phyloP scores from a whole-genome alignment of 257 asterid genomes.

The Lithospermum erythrorhizon region DNA sequence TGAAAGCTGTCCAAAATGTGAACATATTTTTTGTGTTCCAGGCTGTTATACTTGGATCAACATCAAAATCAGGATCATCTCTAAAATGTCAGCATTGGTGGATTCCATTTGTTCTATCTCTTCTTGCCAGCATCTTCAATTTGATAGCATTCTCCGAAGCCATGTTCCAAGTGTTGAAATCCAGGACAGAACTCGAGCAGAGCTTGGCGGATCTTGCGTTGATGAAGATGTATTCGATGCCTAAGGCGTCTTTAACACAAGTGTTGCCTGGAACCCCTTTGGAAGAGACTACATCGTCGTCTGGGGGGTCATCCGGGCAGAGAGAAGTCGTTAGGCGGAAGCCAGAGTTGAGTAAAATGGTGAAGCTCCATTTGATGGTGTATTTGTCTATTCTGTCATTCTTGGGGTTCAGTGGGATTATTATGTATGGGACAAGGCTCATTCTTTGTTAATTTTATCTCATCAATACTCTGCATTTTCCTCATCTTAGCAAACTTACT shows the following conservation, averaged over 20 bases:
- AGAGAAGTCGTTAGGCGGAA: conserved; percentile 27
- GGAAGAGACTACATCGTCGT: conserved; percentile 5
- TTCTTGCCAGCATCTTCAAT: conserved; percentile 32
- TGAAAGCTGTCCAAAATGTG: conserved; percentile 36
- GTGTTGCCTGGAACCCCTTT: conserved; percentile 24
- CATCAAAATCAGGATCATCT: conserved; percentile 13
- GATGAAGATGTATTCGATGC: conserved; percentile 22
- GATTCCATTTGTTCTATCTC: conserved; percentile 37
- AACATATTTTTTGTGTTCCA: conserved; percentile 45
- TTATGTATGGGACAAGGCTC: conserved; percentile 33
- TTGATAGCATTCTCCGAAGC: conserved; percentile 14
- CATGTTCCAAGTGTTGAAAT: conserved; percentile 17
- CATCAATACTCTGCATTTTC: too few species aligned
- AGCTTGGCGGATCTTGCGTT: conserved; percentile 19
- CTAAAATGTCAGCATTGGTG: conserved; percentile 35
- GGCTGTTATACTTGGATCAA: conserved; percentile 38
- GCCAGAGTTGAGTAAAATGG: conserved; percentile 8
- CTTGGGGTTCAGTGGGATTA: conserved; percentile 25
- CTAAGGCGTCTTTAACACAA: conserved; percentile 17
- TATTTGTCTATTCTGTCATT: conserved; percentile 20
- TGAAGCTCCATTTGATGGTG: conserved; percentile 20
- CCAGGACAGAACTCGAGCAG: conserved; percentile 39
- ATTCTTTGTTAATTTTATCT: conserved; percentile 21
- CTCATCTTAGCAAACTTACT: too few species aligned
- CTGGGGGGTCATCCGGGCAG: conserved; percentile 11